Evolutionary conservation across 2,329 filamentous ascomycete species (phyloP), one percentile per base, ranked within the genome.

Genomic region (Rugonectria rugulosa): DNA sequence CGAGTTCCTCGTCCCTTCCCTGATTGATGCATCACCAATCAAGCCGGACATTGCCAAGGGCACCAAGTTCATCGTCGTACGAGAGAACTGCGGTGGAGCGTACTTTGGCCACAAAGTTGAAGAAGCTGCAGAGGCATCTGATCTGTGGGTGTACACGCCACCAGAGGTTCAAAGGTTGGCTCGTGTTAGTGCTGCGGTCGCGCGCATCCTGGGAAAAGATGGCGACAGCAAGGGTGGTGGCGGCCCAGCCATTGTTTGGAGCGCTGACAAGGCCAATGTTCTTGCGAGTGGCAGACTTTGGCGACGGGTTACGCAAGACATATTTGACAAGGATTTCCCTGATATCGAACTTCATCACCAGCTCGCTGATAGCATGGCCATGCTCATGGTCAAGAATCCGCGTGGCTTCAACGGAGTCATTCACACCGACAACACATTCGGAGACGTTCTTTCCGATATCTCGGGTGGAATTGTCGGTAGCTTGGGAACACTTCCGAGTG

Each of bases 191-290:
- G 79, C 77, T 0, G 74, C 73, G 5, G 70, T 82, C 5, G 79
- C 80, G 0, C 63, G 70, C 0, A 70, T 74, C 12, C 55, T 74
- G 4, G 65, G 61, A 3, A 58, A 56, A 14, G 56, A 61, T 6
- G 60, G 47, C 2, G 61, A 69, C 57, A 63, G 66, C 63, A 56
- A 56, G 15, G 62, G 57, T 12, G 65, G 53, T 2, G 61, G 70
- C 7, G 71, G 71, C 8, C 74, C 77, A 11, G 70, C 74, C 1
- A 65, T 73, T 2, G 79, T 82, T 2, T 79, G 75, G 72, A 79
- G 75, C 53, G 74, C 73, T 1, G 80, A 83, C 67, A 83, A 83
- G 67, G 79, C 79, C 36, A 83, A 83, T 56, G 80, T 83, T 9
- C 73, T 83, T 8, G 80, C 80, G 1, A 81, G 73, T 41, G 75